Conservation (phyloP, 2,329 filamentous ascomycete genomes). For the Macrophomina tecta region DNA sequence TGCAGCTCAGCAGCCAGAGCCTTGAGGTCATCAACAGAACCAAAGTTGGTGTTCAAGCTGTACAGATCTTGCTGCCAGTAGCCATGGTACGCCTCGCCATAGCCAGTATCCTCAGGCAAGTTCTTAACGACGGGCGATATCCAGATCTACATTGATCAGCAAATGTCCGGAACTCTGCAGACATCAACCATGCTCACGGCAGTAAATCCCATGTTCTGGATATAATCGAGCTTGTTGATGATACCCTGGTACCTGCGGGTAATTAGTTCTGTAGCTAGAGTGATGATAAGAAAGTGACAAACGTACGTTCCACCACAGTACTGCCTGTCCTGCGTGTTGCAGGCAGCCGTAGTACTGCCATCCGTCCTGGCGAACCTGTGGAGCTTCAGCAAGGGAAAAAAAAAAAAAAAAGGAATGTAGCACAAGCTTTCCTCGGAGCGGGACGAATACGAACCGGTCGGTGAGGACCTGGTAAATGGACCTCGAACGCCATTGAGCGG, state of each 20-base stretch:
- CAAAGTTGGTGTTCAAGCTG: slow-evolving; percentile 63
- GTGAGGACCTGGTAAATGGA: slow-evolving; percentile 53
- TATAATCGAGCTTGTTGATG: slow-evolving; percentile 66
- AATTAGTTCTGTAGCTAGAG: background rate
- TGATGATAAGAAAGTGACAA: too few relatives aligned
- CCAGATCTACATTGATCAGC: slow-evolving; percentile 45
- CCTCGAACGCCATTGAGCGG: slow-evolving; percentile 45
- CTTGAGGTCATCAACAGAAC: slow-evolving; percentile 64
- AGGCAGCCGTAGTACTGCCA: slow-evolving; percentile 47
- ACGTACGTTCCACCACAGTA: slow-evolving; percentile 25
- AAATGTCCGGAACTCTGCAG: background rate
- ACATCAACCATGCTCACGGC: slow-evolving; percentile 50
- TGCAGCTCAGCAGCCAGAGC: slow-evolving; percentile 63
- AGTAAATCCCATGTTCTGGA: slow-evolving; percentile 65
- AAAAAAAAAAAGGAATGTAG: background rate
- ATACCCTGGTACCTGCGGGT: slow-evolving; percentile 58
- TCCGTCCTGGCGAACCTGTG: slow-evolving; percentile 46
- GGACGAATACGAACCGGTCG: slow-evolving; percentile 38
- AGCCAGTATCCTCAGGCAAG: slow-evolving; percentile 47
- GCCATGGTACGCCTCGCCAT: slow-evolving; percentile 55
- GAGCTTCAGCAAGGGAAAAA: background rate
- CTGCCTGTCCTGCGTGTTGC: slow-evolving; percentile 38
- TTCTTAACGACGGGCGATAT: slow-evolving; percentile 56
- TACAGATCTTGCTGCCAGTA: slow-evolving; percentile 62
- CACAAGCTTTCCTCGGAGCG: too few relatives aligned